Evolutionary conservation across 176 grass and related monocot species (phyloP), one percentile per base, ranked within the genome.

Genomic region (Avena atlantica): DNA sequence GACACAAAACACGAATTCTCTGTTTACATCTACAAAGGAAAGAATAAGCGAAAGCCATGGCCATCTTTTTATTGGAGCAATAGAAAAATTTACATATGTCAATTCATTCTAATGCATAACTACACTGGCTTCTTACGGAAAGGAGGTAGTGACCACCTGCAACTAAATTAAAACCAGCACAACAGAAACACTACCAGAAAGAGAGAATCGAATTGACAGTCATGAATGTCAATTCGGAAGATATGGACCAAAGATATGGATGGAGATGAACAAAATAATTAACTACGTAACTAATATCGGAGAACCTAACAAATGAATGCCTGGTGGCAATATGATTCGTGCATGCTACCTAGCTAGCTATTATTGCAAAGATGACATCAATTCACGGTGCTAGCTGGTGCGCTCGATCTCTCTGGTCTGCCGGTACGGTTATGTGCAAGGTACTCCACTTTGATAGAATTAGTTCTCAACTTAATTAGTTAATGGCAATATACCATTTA

Each of bases 181-280:
- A 2, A 23, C 21, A 27, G 71, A 74, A 53, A 75, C 47, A 75
- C 47, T 52, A 52, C 23, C 48, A 52, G 47, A 75, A 75, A 76
- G 73, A 19, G 45, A 51, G 73, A 29, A 76, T 76, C 73, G 73
- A 76, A 31, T 76, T 76, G 73, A 53, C 48, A 76, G 73, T 53
- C 73, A 76, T 75, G 21, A 24, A 76, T 31, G 49, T 76, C 73
- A 76, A 53, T 76, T 53, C 72, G 8, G 50, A 31, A 76, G 73
- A 76, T 76, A 52, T 76, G 12, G 70, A 9, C 73, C 23, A 17
- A 31, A 76, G 73, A 76, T 76, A 52, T 76, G 12, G 70, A 9
- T 14, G 70, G n/a, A 48, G 4, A 49, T 45, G 0, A 74, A 10
- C 6, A 74, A 70, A 73, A 48, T 3, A 14, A 73, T 15, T 37